Evolutionary conservation across 352 stramenopile species (phyloP), one percentile per base, ranked within the genome.

Genomic region (Pythium aphanidermatum): DNA sequence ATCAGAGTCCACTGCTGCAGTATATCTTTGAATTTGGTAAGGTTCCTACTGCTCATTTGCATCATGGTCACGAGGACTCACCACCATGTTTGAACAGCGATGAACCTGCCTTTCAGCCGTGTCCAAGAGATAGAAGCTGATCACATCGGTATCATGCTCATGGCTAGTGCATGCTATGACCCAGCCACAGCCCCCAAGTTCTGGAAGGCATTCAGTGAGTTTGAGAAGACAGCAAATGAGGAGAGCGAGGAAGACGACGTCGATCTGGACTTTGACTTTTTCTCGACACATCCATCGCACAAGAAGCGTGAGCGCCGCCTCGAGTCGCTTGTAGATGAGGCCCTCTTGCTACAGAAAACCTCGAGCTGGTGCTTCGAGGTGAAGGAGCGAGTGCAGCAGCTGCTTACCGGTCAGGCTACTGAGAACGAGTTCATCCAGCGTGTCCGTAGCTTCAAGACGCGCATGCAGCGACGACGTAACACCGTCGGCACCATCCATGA

Each of bases 81-180:
- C 46, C 3, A 16, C 10, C 39, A n/a, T 2, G 3, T 3, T 20
- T 10, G 19, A 16, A 12, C 35, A 82, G 70, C 66, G 14, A 66
- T 74, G 44, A 72, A 86, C 39, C 52, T 86, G 35, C 74, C 74
- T 19, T 83, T 83, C 51, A 83, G 70, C 28, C 70, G 74, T 9
- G 67, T 63, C 33, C 74, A 80, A 29, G 74, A 86, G 45, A 61
- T 65, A 23, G 74, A 86, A 42, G 74, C 74, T 26, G 74, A 86
- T 46, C 74, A 86, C 62, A 83, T 86, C 37, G 74, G 74, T n/a
- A 67, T 86, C 43, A 86, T 86, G 74, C 58, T 86, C 39, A 76
- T 86, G 53, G 70, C 74, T 7, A 78, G 71, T 17, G 74, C 74
- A 37, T 86, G 74, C 60, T 86, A 86, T 58, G 74, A 86, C 35